These are phyloP conservation scores for Irpex lacteus DNA, from an alignment of 1,284 basidiomycete species.

Conservation along the genomic window DNA sequence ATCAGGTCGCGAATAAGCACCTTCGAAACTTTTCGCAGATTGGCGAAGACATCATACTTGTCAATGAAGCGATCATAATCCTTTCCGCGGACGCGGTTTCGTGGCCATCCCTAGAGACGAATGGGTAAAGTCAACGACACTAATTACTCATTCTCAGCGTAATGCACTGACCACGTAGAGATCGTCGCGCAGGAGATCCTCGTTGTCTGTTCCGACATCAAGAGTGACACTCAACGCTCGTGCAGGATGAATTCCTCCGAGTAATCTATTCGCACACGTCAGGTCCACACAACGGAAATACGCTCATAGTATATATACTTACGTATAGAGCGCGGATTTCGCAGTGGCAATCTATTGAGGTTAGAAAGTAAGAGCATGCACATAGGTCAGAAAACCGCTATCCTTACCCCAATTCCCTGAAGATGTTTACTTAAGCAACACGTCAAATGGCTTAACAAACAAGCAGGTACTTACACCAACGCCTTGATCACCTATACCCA, in stretches of 20 bases:
- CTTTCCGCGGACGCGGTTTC: conserved; percentile 59
- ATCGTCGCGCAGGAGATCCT: conserved; percentile 55
- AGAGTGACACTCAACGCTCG: conserved; percentile 64
- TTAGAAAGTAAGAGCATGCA: not conserved
- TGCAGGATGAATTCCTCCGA: conserved; percentile 79
- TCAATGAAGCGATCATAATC: conserved; percentile 70
- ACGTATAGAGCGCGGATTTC: conserved; percentile 86
- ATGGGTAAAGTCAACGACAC: not conserved
- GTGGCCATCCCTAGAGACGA: conserved; percentile 58
- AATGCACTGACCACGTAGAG: conserved; percentile 55
- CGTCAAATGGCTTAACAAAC: not conserved
- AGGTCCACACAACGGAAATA: not conserved
- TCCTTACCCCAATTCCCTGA: conserved; percentile 47
- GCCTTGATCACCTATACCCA: conserved; percentile 75
- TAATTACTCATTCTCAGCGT: not conserved
- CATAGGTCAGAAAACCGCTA: not conserved
- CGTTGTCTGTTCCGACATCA: conserved; percentile 80
- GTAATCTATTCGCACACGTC: conserved; percentile 43
- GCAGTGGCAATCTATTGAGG: conserved; percentile 72
- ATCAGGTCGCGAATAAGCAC: not conserved
- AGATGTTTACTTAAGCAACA: not conserved
- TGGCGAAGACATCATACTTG: conserved; percentile 39
- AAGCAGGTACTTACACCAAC: conserved; percentile 17
- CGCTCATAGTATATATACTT: conserved; percentile 19
- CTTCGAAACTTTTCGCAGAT: conserved; percentile 27